A percentile compares a stretch with the other conserved stretches of the same genome.
These are phyloP conservation scores for Dryadomyces quercus-mongolicae DNA, from an alignment of 2,329 filamentous ascomycete genomes.

Conservation along the genomic window DNA sequence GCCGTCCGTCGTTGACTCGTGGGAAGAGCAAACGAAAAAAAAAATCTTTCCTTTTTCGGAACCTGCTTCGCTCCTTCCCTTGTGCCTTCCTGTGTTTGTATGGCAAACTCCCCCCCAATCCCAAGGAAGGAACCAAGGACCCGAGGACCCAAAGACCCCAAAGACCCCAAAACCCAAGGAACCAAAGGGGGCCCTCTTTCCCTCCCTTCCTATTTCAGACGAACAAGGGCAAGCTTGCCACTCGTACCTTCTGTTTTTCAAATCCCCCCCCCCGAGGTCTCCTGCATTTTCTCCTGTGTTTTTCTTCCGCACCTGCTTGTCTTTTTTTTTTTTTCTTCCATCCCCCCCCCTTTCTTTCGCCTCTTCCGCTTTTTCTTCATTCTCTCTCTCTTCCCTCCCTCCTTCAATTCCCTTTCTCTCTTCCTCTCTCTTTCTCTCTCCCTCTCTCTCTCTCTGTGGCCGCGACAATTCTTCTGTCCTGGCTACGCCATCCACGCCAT, in stretches of 20 bases:
- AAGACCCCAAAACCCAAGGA: no score
- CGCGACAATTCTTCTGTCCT: not conserved
- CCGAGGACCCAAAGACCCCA: no score
- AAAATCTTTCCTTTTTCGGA: constrained; percentile 3
- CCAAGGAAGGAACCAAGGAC: no score
- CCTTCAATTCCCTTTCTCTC: not conserved
- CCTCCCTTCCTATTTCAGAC: not conserved
- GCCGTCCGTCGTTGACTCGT: no score
- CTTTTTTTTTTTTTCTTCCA: not conserved
- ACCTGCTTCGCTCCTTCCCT: not conserved
- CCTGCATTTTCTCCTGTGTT: no score
- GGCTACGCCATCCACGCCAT: no score
- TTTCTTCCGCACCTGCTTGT: not conserved
- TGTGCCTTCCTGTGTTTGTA: not conserved
- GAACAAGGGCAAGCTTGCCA: not conserved
- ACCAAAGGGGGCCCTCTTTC: not conserved
- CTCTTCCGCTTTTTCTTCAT: not conserved
- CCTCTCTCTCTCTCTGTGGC: not conserved
- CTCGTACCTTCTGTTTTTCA: not conserved
- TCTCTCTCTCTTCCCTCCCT: not conserved
- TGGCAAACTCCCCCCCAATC: not conserved
- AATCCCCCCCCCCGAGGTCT: not conserved
- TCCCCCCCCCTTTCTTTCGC: not conserved
- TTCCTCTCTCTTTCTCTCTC: not conserved
- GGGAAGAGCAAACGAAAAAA: no score